Conservation (phyloP, 164 flowering plant species). For the Macadamia integrifolia region DNA sequence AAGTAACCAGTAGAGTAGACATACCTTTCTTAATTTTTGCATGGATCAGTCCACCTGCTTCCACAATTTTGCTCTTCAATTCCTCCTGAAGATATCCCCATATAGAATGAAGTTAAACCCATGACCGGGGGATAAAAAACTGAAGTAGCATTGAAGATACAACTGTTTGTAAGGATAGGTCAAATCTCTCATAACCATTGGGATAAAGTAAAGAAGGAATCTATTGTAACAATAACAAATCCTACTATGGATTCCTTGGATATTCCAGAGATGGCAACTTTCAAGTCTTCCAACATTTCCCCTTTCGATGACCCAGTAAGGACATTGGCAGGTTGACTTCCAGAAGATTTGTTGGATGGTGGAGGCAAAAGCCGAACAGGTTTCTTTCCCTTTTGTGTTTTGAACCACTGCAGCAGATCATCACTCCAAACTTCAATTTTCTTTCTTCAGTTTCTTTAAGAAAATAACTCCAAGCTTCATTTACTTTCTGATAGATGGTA, state of each 20-base stretch:
- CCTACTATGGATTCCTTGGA: slow-evolving; percentile 51
- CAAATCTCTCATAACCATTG: not conserved
- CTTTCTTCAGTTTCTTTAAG: not conserved
- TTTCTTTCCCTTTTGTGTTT: slow-evolving; percentile 69
- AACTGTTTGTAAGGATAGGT: not conserved
- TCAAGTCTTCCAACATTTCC: slow-evolving; percentile 59
- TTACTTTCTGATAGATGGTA: not conserved
- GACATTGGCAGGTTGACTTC: slow-evolving; percentile 30
- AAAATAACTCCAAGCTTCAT: slow-evolving; percentile 6
- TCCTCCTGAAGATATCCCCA: slow-evolving; percentile 42
- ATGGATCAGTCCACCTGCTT: slow-evolving; percentile 67
- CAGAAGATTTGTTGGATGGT: slow-evolving; percentile 28
- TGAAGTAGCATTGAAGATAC: too few species aligned
- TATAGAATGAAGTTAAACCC: slow-evolving; percentile 1
- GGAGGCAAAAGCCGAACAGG: slow-evolving; percentile 61
- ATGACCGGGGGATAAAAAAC: not conserved
- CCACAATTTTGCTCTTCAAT: slow-evolving; percentile 68
- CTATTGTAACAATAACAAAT: not conserved
- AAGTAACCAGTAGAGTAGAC: not conserved
- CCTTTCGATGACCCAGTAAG: slow-evolving; percentile 28
- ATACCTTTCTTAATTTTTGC: slow-evolving; percentile 70
- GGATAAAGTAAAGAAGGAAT: not conserved
- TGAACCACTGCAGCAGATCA: slow-evolving; percentile 64
- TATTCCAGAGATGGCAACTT: slow-evolving; percentile 54
- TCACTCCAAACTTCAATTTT: slow-evolving; percentile 1